Evolutionary conservation across 164 flowering plant genomes (phyloP).

Genomic region (Macadamia tetraphylla): DNA sequence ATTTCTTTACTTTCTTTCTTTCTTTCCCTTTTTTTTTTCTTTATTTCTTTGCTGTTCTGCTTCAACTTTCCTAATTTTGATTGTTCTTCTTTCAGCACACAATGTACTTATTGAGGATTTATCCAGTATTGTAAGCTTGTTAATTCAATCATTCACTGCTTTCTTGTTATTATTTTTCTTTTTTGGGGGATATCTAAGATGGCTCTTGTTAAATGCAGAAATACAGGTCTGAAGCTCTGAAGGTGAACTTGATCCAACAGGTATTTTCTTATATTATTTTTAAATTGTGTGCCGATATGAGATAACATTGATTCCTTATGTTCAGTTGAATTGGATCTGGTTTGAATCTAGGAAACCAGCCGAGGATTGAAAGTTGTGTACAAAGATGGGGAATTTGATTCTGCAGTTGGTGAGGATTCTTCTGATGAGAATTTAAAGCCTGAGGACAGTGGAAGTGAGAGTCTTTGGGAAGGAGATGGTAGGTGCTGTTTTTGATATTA

Average conservation of each 20-base stretch:
- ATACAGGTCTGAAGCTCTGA: slow-evolving; percentile 31
- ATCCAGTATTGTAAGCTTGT: slow-evolving; percentile 39
- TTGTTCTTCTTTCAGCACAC: slow-evolving; percentile 28
- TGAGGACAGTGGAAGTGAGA: slow-evolving; percentile 13
- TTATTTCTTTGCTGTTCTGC: too few species aligned
- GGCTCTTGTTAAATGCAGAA: slow-evolving; percentile 42
- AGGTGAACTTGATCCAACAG: slow-evolving; percentile 46
- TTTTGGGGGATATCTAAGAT: background rate
- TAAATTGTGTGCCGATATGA: background rate
- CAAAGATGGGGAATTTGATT: slow-evolving; percentile 33
- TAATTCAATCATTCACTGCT: background rate
- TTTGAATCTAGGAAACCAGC: slow-evolving; percentile 45
- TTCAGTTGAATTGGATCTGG: background rate
- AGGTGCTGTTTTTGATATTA: slow-evolving; percentile 5
- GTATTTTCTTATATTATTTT: slow-evolving; percentile 20
- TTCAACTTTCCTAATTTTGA: too few species aligned
- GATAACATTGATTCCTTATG: background rate
- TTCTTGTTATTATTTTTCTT: background rate
- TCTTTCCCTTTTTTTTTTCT: too few species aligned
- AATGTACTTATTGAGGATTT: slow-evolving; percentile 44
- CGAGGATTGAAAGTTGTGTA: slow-evolving; percentile 53
- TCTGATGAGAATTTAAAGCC: slow-evolving; percentile 12
- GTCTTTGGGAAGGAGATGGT: slow-evolving; percentile 34
- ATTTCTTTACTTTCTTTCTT: too few species aligned
- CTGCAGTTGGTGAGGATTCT: slow-evolving; percentile 22